phyloP scores from a whole-genome alignment of 108 stramenopile species.

The Parmales sp. region DNA sequence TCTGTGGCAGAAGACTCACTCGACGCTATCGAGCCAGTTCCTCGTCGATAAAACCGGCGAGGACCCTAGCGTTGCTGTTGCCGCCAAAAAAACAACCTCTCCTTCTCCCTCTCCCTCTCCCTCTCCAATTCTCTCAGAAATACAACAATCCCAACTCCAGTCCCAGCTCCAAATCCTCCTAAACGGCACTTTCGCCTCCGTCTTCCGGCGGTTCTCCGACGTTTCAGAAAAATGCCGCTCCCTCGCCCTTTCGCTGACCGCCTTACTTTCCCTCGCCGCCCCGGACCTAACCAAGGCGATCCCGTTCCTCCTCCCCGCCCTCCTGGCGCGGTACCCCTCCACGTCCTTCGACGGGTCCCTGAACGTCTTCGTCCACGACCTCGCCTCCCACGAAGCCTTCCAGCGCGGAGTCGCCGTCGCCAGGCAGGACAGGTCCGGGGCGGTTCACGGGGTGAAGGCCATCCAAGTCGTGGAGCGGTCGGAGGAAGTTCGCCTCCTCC shows the following conservation, averaged over 20 bases:
- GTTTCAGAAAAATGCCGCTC: constrained; percentile 24
- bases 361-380: constrained; percentile 48
- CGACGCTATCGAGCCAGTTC: not conserved
- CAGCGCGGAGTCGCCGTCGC: constrained; percentile 41
- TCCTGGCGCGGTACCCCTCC: constrained; percentile 32
- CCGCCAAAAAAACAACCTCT: not conserved
- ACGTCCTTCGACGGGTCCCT: constrained; percentile 38
- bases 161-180: not conserved
- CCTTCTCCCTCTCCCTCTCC: not conserved
- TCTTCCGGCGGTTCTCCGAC: not conserved
- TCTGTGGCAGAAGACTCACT: not conserved
- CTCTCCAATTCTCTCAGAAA: not conserved
- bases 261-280: constrained; percentile 22
- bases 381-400: constrained; percentile 36
- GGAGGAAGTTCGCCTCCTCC: constrained; percentile 40
- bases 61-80: too few relatives aligned
- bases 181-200: not conserved
- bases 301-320: constrained; percentile 39
- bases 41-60: not conserved
- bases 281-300: constrained; percentile 34
- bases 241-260: constrained; percentile 30
- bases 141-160: constrained; percentile 22
- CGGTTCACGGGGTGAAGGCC: constrained; percentile 11
- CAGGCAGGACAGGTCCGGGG: constrained; percentile 35
- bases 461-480: constrained; percentile 32